Evolutionary conservation across 1,139 yeast genomes (phyloP).

Genomic region (Taphrina confusa): DNA sequence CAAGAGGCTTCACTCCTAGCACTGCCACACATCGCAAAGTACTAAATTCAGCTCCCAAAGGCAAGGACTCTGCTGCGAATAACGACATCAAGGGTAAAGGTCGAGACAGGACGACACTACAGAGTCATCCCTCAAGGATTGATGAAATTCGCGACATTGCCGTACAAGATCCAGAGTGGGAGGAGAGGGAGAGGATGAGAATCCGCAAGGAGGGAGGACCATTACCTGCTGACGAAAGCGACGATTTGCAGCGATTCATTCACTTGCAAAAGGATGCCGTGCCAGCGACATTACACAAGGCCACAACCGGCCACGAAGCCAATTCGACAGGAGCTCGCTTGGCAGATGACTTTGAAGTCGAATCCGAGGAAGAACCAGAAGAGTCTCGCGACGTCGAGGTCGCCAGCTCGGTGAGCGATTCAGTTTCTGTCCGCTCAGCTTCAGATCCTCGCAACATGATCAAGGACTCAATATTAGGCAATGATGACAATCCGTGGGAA

Average conservation of each 20-base stretch:
- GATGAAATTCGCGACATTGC: constrained; percentile 27
- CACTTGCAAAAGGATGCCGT: constrained; percentile 1
- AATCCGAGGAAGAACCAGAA: neutral
- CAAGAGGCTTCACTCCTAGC: constrained; percentile 27
- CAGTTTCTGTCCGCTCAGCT: neutral
- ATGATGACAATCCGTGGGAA: constrained; percentile 25
- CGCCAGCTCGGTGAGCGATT: constrained; percentile 4
- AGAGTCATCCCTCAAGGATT: constrained; percentile 25
- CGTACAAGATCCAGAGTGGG: constrained; percentile 29
- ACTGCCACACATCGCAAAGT: constrained; percentile 28
- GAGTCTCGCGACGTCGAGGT: neutral
- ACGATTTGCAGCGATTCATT: constrained; percentile 26
- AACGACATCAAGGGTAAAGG: constrained; percentile 17
- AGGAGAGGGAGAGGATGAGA: constrained; percentile 31
- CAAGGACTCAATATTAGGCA: constrained; percentile 16
- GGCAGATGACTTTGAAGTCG: constrained; percentile 10
- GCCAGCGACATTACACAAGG: neutral
- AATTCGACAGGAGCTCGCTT: neutral
- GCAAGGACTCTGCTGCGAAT: constrained; percentile 23
- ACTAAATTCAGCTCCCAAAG: constrained; percentile 19
- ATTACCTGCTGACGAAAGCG: constrained; percentile 14
- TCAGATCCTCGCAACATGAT: constrained; percentile 11
- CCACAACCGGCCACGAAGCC: neutral
- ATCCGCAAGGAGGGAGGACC: constrained; percentile 31
- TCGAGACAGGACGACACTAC: constrained; percentile 12